These are phyloP conservation scores for Bonnemaisonia californica DNA, from an alignment of 31 red algal genomes.

Conservation along the genomic window DNA sequence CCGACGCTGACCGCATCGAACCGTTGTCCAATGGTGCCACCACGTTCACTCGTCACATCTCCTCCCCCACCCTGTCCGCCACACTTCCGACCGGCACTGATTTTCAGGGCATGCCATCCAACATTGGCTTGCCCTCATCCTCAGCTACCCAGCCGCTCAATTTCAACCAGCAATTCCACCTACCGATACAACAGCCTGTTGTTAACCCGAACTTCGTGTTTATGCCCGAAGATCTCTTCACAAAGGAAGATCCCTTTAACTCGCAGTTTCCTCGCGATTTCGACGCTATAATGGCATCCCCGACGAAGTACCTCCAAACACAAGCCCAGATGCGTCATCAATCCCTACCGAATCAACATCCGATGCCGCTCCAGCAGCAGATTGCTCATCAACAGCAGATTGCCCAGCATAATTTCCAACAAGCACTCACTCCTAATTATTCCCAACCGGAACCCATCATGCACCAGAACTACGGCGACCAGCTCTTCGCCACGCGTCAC, in stretches of 20 bases:
- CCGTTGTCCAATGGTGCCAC: too few relatives aligned
- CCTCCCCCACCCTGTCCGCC: too few relatives aligned
- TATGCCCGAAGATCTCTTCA: not conserved
- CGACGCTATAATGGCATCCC: not conserved
- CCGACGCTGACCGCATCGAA: too few relatives aligned
- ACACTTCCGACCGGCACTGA: too few relatives aligned
- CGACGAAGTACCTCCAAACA: not conserved
- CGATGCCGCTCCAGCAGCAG: not conserved
- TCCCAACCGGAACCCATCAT: not conserved
- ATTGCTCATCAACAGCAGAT: too few relatives aligned
- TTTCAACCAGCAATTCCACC: not conserved
- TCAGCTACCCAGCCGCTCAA: not conserved
- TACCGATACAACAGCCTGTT: not conserved
- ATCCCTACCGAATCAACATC: too few relatives aligned
- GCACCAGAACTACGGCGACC: not conserved
- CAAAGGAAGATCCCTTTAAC: not conserved
- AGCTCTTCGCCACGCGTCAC: not conserved
- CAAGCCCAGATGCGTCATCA: too few relatives aligned
- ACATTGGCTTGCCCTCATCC: not conserved
- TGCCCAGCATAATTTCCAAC: not conserved
- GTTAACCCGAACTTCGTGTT: not conserved
- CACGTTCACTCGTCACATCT: too few relatives aligned
- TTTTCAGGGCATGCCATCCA: too few relatives aligned
- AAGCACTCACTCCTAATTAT: not conserved
- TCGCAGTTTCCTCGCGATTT: not conserved